Evolutionary conservation across 2,329 filamentous ascomycete species (phyloP), one percentile per base, ranked within the genome.

Genomic region (Dothiorella sarmentorum): DNA sequence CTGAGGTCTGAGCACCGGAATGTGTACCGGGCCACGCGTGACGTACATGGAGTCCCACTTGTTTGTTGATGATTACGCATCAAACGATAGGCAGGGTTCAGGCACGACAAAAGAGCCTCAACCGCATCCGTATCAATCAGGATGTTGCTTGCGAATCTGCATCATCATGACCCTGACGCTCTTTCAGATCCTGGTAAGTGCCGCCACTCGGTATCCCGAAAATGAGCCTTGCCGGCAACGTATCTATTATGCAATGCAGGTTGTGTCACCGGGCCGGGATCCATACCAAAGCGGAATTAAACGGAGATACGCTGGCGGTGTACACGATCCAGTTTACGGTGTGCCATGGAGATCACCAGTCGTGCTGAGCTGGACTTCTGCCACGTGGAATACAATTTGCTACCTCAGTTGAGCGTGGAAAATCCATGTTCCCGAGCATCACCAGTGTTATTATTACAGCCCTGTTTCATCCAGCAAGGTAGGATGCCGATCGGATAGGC

Each of bases 241-340:
- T 31, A 24, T 7, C 17, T 9, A 40, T 53, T 42, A 53, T 53
- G 49, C 49, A 53, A 53, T 53, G 24, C 35, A n/a, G n/a, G n/a
- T 40, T 40, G 20, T 38, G 33, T 9, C 24, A 5, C 5, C 24
- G 10, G 7, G n/a, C 22, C 18, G n/a, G n/a, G n/a, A 31, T 31
- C 22, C 22, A 27, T 4, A 15, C n/a, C 13, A 10, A 17, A 2
- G 9, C 31, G 31, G 47, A 35, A 3, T 17, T 52, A 37, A 22
- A 52, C 49, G 49, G 49, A 53, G 35, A 53, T 38, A 40, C 5
- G 22, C 20, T 18, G 24, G 45, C 49, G 35, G 49, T 53, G 35
- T 53, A 17, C 37, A 29, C 31, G 15, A 7, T 6, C 49, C 10
- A 18, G 49, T 9, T 26, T 9, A 7, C 17, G 4, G 15, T 11